phyloP scores from a whole-genome alignment of 108 stramenopile genomes.

The Fragilaria radians region DNA sequence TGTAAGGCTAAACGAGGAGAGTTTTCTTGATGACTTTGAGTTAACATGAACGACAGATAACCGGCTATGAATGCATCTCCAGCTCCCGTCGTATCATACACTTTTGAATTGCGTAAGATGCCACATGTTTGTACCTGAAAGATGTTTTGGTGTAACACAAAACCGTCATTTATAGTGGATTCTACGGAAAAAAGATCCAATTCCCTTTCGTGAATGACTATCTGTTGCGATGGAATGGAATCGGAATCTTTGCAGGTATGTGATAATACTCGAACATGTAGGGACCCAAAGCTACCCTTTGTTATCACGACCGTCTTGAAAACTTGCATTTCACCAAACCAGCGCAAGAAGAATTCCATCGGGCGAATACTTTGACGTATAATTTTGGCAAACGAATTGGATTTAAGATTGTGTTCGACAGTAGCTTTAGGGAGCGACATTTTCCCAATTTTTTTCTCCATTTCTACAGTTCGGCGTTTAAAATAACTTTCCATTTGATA shows the following conservation, averaged over 20 bases:
- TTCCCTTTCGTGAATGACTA: not conserved
- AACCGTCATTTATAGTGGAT: not conserved
- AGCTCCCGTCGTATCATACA: conserved; percentile 56
- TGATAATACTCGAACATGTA: conserved; percentile 12
- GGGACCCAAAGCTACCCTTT: conserved; percentile 22
- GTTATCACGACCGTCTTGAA: conserved; percentile 11
- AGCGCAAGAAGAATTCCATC: conserved; percentile 1
- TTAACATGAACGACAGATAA: conserved; percentile 18
- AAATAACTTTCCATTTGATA: conserved; percentile 27
- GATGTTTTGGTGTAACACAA: not conserved
- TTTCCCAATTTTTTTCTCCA: conserved; percentile 6
- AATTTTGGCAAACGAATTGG: not conserved
- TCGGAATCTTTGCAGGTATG: not conserved
- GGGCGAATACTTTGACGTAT: not conserved
- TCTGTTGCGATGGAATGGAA: not conserved
- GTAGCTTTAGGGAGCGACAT: not conserved
- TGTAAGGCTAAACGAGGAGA: conserved; percentile 7
- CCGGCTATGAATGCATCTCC: conserved; percentile 59
- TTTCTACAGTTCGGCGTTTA: conserved; percentile 10
- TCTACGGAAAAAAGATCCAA: not conserved
- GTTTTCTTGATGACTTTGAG: not conserved
- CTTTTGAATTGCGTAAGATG: conserved; percentile 13
- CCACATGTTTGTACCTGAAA: conserved; percentile 14
- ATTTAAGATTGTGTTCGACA: not conserved
- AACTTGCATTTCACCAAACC: not conserved